A percentile compares a stretch with the other conserved stretches of the same genome.
These are phyloP conservation scores for Hypoxylon sp. DNA, from an alignment of 2,329 filamentous ascomycete species.

Conservation along the genomic window DNA sequence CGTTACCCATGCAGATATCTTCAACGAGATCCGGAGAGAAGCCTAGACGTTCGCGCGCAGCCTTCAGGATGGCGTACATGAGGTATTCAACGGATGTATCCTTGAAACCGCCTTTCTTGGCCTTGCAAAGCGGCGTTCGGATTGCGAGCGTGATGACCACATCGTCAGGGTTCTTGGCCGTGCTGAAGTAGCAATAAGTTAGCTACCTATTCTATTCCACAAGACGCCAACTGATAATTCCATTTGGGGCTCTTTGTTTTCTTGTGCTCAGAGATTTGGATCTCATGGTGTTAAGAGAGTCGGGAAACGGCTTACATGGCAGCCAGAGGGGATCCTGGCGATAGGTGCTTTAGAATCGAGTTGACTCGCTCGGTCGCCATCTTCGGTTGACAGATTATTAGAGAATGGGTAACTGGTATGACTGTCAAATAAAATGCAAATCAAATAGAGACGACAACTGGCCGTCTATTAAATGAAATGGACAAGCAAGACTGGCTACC, in stretches of 20 bases:
- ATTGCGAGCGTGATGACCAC: conserved; percentile 94
- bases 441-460: not conserved
- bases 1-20: conserved; percentile 93
- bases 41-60: conserved; percentile 75
- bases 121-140: conserved; percentile 89
- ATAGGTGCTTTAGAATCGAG: conserved; percentile 86
- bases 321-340: conserved; percentile 75
- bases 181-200: conserved; percentile 59
- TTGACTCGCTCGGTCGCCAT: conserved; percentile 89
- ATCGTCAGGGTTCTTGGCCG: conserved; percentile 93
- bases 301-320: conserved; percentile 71
- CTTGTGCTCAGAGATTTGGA: too few relatives aligned
- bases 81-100: conserved; percentile 91
- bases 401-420: not conserved
- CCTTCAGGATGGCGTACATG: conserved; percentile 81
- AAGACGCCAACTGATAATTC: too few relatives aligned
- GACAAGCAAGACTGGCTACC: not conserved
- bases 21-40: conserved; percentile 84
- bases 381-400: conserved; percentile 40
- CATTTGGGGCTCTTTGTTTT: too few relatives aligned
- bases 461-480: not conserved
- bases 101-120: conserved; percentile 91
- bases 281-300: too few relatives aligned
- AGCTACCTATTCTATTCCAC: too few relatives aligned
- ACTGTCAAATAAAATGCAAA: too few relatives aligned